A percentile compares a stretch with the other conserved stretches of the same genome.
Conservation (phyloP, 2,329 filamentous ascomycete genomes). For the Magnaporthales sp. region DNA sequence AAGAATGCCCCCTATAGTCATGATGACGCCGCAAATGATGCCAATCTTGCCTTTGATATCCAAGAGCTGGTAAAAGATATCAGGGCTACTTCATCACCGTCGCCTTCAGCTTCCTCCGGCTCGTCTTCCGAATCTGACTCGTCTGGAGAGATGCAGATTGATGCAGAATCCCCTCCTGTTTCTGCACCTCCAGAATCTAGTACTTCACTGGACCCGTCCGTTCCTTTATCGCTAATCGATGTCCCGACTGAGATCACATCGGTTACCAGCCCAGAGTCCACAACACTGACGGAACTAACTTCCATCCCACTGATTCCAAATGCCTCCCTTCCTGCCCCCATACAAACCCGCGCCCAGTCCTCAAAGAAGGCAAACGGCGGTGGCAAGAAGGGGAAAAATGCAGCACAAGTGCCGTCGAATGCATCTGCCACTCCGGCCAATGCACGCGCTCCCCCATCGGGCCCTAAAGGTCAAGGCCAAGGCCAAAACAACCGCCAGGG, state of each 20-base stretch:
- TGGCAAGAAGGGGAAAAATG: not conserved
- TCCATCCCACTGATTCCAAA: not conserved
- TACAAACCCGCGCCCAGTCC: not conserved
- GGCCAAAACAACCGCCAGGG: conserved; percentile 19
- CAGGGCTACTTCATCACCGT: conserved; percentile 13
- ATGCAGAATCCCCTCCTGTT: not conserved
- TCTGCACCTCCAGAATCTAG: not conserved
- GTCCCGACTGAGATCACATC: not conserved
- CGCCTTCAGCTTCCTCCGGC: conserved; percentile 6
- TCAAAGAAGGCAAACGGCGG: not conserved
- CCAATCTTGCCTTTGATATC: conserved; percentile 21
- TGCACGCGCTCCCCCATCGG: conserved; percentile 14
- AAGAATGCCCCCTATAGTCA: not conserved
- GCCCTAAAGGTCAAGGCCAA: conserved; percentile 10
- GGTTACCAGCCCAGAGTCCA: not conserved
- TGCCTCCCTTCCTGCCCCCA: not conserved
- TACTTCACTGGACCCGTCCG: not conserved
- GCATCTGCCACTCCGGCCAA: conserved; percentile 9
- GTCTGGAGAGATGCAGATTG: conserved; percentile 4
- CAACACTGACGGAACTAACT: not conserved
- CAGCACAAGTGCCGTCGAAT: not conserved
- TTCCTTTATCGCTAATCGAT: not conserved
- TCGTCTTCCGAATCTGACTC: conserved; percentile 7
- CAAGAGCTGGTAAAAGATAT: conserved; percentile 27
- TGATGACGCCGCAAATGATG: conserved; percentile 12